phyloP scores from a whole-genome alignment of 2,329 filamentous ascomycete genomes.

The Lecanicillium sp. region DNA sequence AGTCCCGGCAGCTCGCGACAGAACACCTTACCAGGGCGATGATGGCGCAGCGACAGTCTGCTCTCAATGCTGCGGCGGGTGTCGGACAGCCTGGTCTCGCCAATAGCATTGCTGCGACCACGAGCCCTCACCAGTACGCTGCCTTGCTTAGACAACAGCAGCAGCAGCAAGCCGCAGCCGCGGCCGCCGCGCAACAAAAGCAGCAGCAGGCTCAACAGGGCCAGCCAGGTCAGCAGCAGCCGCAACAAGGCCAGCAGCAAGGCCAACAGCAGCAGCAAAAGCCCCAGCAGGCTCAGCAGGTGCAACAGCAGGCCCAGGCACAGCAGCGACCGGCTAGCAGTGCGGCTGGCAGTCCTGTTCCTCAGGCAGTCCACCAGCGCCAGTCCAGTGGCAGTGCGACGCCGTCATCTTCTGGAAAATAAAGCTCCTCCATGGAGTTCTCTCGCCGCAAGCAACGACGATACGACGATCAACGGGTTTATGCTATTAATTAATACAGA shows the following conservation, averaged over 20 bases:
- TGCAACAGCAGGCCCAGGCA: background rate
- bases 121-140: slow-evolving; percentile 54
- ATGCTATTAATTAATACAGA: too few species aligned
- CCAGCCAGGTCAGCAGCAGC: slow-evolving; percentile 20
- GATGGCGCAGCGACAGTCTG: slow-evolving; percentile 43
- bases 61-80: slow-evolving; percentile 51
- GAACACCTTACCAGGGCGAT: slow-evolving; percentile 44
- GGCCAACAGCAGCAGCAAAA: slow-evolving; percentile 15
- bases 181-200: slow-evolving; percentile 23
- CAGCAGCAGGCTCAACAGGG: slow-evolving; percentile 17
- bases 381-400: slow-evolving; percentile 36
- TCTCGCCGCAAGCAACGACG: too few species aligned
- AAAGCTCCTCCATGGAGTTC: too few species aligned
- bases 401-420: slow-evolving; percentile 26
- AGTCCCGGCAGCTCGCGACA: slow-evolving; percentile 45
- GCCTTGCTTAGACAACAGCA: slow-evolving; percentile 53
- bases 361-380: slow-evolving; percentile 21
- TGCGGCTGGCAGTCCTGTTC: slow-evolving; percentile 7
- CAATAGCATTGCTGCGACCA: slow-evolving; percentile 41
- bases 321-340: slow-evolving; percentile 9
- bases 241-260: slow-evolving; percentile 15
- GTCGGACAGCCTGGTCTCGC: slow-evolving; percentile 42
- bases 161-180: slow-evolving; percentile 34
- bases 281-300: background rate
- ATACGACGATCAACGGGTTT: too few species aligned